Evolutionary conservation across 1,139 yeast genomes (phyloP), one percentile per base, ranked within the genome.

Genomic region (Candida sanyaensis): DNA sequence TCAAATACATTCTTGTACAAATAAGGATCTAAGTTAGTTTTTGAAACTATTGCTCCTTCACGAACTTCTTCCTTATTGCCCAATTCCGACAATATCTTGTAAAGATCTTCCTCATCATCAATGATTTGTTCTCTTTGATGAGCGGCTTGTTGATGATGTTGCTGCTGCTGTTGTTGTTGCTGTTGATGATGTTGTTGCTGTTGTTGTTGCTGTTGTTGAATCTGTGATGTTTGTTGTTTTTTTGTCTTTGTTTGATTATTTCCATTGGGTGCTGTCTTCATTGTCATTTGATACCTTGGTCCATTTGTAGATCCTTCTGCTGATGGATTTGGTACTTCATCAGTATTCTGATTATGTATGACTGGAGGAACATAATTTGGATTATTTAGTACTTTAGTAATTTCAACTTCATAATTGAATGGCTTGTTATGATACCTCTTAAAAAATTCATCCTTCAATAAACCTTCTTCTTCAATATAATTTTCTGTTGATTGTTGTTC

Each of bases 401-500:
- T 52, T 44, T 56, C 59, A n/a, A 44, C 50, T 23, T 53, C 54
- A 41, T 56, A 56, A 45, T 55, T 56, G 41, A 56, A 56, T 23
- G 59, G 59, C 28, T 56, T 55, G 32, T 56, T 56, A 42, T 56
- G 59, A 42, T 52, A 56, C 39, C 55, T 48, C 37, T 50, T 55
- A 48, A 65, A 65, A 46, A 63, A 55, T 30, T 64, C 68, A 50
- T 64, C 68, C 41, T 63, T 64, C 55, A 63, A 58, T 45, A 64
- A 61, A 28, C 65, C 57, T 46, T 73, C 79, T 48, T 75, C 79
- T 47, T 71, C 73, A 58, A 71, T 65, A 54, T 70, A 72, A 46
- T 73, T 71, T 45, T 68, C 71, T 37, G 68, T 69, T 41, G 64
- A 65, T 50, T 64, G 63, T 53, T 74, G 79, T 55, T 74, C 78